Evolutionary conservation across 2,329 filamentous ascomycete species (phyloP).

Genomic region (Scleromitrula shiraiana): DNA sequence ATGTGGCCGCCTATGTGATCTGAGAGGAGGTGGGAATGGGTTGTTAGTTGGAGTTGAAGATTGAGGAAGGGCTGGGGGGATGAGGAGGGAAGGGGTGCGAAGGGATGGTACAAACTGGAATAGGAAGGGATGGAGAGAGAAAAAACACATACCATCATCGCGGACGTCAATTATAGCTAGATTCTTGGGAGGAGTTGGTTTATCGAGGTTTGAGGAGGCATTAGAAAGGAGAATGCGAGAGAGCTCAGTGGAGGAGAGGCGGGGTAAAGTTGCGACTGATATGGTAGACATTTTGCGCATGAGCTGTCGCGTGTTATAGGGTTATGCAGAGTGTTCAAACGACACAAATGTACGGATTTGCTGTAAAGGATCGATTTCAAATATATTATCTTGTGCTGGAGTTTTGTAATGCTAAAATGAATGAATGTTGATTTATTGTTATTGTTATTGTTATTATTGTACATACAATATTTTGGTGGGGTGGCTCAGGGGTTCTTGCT

Average conservation of each 20-base stretch:
- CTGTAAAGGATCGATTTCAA: no score
- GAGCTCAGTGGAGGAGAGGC: constrained; percentile 25
- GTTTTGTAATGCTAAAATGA: no score
- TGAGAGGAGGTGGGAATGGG: constrained; percentile 28
- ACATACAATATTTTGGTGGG: no score
- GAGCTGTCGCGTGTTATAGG: no score
- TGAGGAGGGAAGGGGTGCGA: not conserved
- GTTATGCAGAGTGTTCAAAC: no score
- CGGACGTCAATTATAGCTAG: constrained; percentile 83
- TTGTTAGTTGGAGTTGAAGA: not conserved
- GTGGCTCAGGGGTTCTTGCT: no score
- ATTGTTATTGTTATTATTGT: no score
- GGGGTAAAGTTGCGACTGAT: constrained; percentile 24
- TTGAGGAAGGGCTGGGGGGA: not conserved
- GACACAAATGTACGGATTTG: no score
- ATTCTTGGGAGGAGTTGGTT: constrained; percentile 14
- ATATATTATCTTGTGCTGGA: no score
- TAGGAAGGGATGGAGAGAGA: not conserved
- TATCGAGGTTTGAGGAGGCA: constrained; percentile 21
- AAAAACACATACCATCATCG: constrained; percentile 55
- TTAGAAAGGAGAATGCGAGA: constrained; percentile 25
- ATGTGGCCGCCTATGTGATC: constrained; percentile 93
- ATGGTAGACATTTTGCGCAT: constrained; percentile 19
- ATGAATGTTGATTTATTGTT: no score
- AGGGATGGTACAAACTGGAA: not conserved